Percentiles rank a stretch among this genome's conserved stretches.
These are phyloP conservation scores for Ustilago xerochloae DNA, from an alignment of 1,284 basidiomycete genomes.

Conservation along the genomic window DNA sequence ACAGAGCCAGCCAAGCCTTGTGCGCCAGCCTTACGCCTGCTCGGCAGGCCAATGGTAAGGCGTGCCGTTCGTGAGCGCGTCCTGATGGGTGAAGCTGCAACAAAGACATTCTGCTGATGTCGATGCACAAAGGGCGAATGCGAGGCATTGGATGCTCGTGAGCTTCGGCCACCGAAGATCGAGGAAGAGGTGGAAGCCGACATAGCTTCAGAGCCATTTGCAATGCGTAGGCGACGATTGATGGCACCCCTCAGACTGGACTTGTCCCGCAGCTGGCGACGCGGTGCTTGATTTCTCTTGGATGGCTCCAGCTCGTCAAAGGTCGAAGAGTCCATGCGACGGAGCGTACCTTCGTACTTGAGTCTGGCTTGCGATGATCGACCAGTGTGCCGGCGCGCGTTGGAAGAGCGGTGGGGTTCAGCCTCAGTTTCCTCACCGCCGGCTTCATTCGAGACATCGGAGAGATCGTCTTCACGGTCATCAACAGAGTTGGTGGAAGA, in stretches of 20 bases:
- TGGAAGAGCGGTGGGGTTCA: slow-evolving; percentile 22
- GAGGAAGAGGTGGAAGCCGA: slow-evolving; percentile 43
- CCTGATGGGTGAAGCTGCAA: slow-evolving; percentile 51
- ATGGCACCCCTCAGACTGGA: slow-evolving; percentile 7
- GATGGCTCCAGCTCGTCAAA: slow-evolving; percentile 39
- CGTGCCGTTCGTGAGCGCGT: slow-evolving; percentile 44
- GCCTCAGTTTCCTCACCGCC: slow-evolving; percentile 59
- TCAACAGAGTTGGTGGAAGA: slow-evolving; percentile 23
- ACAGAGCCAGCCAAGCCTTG: slow-evolving; percentile 19
- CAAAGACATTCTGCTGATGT: slow-evolving; percentile 37
- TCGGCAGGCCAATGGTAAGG: slow-evolving; percentile 11
- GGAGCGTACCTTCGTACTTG: slow-evolving; percentile 5
- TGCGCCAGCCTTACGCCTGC: slow-evolving; percentile 12
- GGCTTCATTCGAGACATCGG: slow-evolving; percentile 50
- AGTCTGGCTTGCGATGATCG: not conserved
- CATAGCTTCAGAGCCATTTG: slow-evolving; percentile 28
- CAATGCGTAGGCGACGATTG: slow-evolving; percentile 19
- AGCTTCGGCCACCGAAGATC: slow-evolving; percentile 42
- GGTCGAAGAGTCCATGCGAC: slow-evolving; percentile 48
- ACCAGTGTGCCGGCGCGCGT: not conserved
- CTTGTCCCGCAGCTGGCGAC: slow-evolving; percentile 34
- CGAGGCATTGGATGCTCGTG: slow-evolving; percentile 34
- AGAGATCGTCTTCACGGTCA: slow-evolving; percentile 7
- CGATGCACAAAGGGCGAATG: slow-evolving; percentile 25
- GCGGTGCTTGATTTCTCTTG: slow-evolving; percentile 19